Conservation (phyloP, 108 stramenopile species). For the Cyclotella baltica region DNA sequence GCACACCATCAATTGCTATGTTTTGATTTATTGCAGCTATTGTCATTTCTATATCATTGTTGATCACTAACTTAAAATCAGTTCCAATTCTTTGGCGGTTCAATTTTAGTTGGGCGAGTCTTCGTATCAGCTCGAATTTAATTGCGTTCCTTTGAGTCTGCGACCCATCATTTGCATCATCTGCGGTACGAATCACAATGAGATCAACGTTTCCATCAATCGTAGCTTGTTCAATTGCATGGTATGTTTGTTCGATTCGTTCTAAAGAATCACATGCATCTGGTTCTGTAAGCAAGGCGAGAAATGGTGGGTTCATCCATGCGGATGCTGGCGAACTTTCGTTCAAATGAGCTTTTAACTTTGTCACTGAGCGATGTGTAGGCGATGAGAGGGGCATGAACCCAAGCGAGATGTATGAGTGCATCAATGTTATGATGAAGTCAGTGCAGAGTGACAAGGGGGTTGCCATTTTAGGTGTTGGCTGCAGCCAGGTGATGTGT, state of each 20-base stretch:
- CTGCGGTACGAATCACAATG: conserved; percentile 63
- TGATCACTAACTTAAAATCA: conserved; percentile 61
- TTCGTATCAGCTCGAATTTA: conserved; percentile 46
- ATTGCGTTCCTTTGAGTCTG: not conserved
- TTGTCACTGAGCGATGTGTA: not conserved
- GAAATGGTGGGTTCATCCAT: conserved; percentile 55
- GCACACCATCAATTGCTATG: conserved; percentile 67
- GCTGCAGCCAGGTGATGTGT: too few species aligned
- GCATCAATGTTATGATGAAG: not conserved
- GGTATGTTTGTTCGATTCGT: conserved; percentile 55
- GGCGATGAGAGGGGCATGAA: conserved; percentile 1
- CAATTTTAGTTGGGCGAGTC: conserved; percentile 45
- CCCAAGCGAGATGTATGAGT: not conserved
- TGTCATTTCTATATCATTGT: conserved; percentile 65
- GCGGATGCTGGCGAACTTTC: not conserved
- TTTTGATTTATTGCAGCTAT: conserved; percentile 33
- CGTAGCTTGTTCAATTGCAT: conserved; percentile 59
- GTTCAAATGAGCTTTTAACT: not conserved
- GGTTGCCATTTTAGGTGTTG: too few species aligned
- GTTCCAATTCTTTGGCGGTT: not conserved
- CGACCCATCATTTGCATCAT: conserved; percentile 1
- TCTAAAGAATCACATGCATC: conserved; percentile 67
- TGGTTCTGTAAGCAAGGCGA: conserved; percentile 82
- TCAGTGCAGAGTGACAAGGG: not conserved
- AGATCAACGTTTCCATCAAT: conserved; percentile 50